A percentile compares a stretch with the other conserved stretches of the same genome.
Conservation (phyloP, 495 filamentous ascomycete genomes). For the Aspergillus funiculosus region DNA sequence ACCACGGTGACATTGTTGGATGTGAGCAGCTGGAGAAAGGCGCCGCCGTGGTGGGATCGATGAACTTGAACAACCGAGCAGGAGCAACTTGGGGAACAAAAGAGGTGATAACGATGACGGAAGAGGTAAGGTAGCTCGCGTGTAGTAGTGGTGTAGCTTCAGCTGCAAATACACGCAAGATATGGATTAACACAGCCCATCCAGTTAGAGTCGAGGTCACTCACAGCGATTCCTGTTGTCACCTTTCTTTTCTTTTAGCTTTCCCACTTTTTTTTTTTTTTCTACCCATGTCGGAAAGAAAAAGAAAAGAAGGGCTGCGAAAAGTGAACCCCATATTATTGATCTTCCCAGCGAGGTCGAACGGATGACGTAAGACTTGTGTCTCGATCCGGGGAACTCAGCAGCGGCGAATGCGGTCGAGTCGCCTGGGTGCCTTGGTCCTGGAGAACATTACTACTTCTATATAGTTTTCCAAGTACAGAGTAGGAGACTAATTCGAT, state of each 20-base stretch:
- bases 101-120: conserved; percentile 5
- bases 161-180: neutral
- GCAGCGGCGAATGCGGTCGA: conserved; percentile 25
- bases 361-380: conserved; percentile 43
- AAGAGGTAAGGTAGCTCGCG: no score
- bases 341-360: conserved; percentile 12
- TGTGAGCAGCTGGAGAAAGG: conserved; percentile 6
- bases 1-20: conserved; percentile 34
- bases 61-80: conserved; percentile 3
- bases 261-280: neutral
- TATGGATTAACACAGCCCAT: neutral
- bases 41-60: conserved; percentile 13
- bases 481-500: no score
- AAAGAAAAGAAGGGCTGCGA: neutral
- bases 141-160: neutral
- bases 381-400: conserved; percentile 30
- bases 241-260: neutral
- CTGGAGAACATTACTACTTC: no score
- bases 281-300: neutral
- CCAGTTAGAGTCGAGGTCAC: conserved; percentile 1
- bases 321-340: neutral
- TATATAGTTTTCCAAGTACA: no score
- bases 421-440: neutral
- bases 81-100: no score
- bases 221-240: neutral